phyloP scores from a whole-genome alignment of 2,329 filamentous ascomycete species.

The Phialocephala sp. region DNA sequence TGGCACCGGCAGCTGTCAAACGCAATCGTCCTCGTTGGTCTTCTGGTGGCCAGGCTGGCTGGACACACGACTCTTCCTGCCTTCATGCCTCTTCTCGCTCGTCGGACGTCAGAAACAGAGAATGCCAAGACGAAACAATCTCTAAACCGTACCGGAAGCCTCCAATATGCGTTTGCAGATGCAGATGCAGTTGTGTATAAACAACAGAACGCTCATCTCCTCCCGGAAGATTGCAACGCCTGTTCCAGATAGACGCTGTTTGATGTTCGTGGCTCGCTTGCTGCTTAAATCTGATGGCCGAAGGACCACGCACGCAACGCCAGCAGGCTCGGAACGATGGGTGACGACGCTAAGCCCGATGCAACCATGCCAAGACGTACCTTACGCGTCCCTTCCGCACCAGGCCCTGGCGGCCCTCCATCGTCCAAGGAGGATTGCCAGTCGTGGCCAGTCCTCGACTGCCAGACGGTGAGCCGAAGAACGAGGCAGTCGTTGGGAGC shows the following conservation, averaged over 20 bases:
- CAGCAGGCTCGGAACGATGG: no score
- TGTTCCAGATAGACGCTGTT: not conserved
- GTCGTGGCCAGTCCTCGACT: no score
- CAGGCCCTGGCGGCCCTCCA: not conserved
- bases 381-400: not conserved
- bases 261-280: slow-evolving; percentile 5
- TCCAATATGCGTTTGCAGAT: not conserved
- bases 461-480: no score
- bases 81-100: not conserved
- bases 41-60: not conserved
- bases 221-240: not conserved
- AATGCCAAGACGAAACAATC: slow-evolving; percentile 11
- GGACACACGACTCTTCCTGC: no score
- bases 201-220: not conserved
- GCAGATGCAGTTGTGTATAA: no score
- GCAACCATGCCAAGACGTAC: not conserved
- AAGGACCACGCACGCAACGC: not conserved
- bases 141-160: not conserved
- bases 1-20: not conserved
- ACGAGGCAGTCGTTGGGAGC: not conserved
- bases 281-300: not conserved
- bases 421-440: no score
- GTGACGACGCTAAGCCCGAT: not conserved
- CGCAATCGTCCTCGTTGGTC: not conserved
- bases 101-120: not conserved